These are phyloP conservation scores for Elsinoe perseae DNA, from an alignment of 2,329 filamentous ascomycete genomes.

Conservation along the genomic window DNA sequence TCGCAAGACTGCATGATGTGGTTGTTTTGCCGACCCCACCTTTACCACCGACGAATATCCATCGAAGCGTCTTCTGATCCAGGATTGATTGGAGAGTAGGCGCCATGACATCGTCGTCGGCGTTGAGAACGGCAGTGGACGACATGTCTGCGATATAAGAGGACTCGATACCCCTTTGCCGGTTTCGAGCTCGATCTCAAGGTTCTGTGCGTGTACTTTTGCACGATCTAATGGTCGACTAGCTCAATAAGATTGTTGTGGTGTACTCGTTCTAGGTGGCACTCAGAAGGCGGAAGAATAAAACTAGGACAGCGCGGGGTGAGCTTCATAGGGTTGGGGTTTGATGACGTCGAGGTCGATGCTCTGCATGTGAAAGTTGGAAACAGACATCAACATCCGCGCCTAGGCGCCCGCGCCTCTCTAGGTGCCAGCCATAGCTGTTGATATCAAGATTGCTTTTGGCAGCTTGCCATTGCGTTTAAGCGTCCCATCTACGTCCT, in stretches of 20 bases:
- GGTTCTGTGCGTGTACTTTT: too few relatives aligned
- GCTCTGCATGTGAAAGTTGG: conserved; percentile 12
- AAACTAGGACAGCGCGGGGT: conserved; percentile 4
- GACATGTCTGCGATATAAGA: conserved; percentile 14
- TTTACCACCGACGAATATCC: conserved; percentile 99
- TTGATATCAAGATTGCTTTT: background rate
- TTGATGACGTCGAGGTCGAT: conserved; percentile 5
- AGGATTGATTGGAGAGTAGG: conserved; percentile 90
- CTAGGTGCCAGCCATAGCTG: too few relatives aligned
- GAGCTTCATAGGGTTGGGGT: conserved; percentile 6
- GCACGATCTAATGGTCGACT: too few relatives aligned
- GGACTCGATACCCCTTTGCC: too few relatives aligned
- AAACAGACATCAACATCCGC: background rate
- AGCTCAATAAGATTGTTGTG: background rate
- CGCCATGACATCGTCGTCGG: conserved; percentile 72
- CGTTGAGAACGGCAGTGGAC: conserved; percentile 20
- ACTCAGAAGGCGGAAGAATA: background rate
- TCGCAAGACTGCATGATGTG: conserved; percentile 96
- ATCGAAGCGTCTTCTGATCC: conserved; percentile 88
- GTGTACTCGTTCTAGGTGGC: too few relatives aligned
- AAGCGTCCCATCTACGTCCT: background rate
- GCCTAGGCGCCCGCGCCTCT: background rate
- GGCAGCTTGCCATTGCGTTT: background rate
- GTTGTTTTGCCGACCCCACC: conserved; percentile 98
- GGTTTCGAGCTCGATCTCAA: too few relatives aligned